Conservation (phyloP, 352 stramenopile species). For the Pythium sukuiense region DNA sequence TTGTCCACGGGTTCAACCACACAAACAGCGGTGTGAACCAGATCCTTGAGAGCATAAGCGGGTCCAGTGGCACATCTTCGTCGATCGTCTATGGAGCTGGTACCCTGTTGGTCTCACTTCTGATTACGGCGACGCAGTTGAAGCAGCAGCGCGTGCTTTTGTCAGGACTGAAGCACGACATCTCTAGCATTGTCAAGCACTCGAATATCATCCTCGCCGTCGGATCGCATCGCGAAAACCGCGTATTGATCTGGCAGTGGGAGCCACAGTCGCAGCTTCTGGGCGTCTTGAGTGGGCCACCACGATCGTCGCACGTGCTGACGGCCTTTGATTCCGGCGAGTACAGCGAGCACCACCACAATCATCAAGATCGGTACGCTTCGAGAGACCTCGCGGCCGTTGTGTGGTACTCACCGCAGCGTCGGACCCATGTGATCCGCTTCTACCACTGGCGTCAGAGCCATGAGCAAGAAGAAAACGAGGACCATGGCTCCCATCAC, state of each 20-base stretch:
- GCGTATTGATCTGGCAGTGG: slow-evolving; percentile 29
- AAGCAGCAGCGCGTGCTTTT: slow-evolving; percentile 35
- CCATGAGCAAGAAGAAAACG: slow-evolving; percentile 1
- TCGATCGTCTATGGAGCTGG: slow-evolving; percentile 46
- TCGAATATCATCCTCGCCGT: slow-evolving; percentile 31
- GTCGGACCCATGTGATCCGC: slow-evolving; percentile 24
- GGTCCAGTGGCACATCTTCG: slow-evolving; percentile 1
- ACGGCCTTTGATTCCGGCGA: slow-evolving; percentile 25
- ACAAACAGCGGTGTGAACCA: slow-evolving; percentile 42
- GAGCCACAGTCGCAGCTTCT: slow-evolving; percentile 19
- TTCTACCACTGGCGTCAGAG: slow-evolving; percentile 43
- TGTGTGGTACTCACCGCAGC: slow-evolving; percentile 38
- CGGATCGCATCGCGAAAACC: slow-evolving; percentile 19
- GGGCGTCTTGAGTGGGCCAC: slow-evolving; percentile 14
- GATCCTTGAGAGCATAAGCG: slow-evolving; percentile 32
- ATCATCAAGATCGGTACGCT: slow-evolving; percentile 3
- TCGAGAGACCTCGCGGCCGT: slow-evolving; percentile 43
- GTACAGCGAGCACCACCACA: slow-evolving; percentile 10
- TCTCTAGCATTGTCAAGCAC: slow-evolving; percentile 57
- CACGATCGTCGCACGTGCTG: slow-evolving; percentile 18
- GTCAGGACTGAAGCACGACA: slow-evolving; percentile 42
- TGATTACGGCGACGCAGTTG: slow-evolving; percentile 33
- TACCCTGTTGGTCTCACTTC: slow-evolving; percentile 41
- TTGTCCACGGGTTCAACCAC: slow-evolving; percentile 57
- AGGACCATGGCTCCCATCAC: slow-evolving; percentile 12